Conservation (phyloP, 2,329 filamentous ascomycete genomes). For the Hymenoscyphus linearis region DNA sequence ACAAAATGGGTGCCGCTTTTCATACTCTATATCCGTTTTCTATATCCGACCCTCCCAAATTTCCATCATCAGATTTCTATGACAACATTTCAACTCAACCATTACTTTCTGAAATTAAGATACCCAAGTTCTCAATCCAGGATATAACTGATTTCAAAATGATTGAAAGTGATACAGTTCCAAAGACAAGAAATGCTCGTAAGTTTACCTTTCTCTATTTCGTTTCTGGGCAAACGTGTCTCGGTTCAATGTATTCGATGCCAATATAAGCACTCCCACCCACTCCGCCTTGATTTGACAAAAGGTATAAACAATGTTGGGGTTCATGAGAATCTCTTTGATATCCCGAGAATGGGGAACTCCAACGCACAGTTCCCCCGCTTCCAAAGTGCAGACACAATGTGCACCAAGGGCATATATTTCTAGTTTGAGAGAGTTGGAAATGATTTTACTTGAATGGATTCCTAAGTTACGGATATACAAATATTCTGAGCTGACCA, state of each 20-base stretch:
- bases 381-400: background rate
- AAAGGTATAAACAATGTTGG: background rate
- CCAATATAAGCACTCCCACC: background rate
- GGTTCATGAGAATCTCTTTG: background rate
- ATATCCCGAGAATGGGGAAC: background rate
- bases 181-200: constrained; percentile 26
- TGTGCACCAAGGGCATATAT: background rate
- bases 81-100: background rate
- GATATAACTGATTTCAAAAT: background rate
- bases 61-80: background rate
- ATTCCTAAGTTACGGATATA: background rate
- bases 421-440: background rate
- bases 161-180: background rate
- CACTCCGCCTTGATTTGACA: background rate
- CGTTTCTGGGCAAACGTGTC: background rate
- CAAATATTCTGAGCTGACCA: background rate
- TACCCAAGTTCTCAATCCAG: no score
- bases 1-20: background rate
- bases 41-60: background rate
- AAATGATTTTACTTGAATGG: background rate
- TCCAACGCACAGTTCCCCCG: background rate
- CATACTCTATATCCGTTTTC: background rate
- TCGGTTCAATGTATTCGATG: background rate
- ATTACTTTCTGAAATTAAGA: background rate
- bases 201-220: background rate